Evolutionary conservation across 2,329 filamentous ascomycete species (phyloP).

Genomic region (Fusarium subglutinans): DNA sequence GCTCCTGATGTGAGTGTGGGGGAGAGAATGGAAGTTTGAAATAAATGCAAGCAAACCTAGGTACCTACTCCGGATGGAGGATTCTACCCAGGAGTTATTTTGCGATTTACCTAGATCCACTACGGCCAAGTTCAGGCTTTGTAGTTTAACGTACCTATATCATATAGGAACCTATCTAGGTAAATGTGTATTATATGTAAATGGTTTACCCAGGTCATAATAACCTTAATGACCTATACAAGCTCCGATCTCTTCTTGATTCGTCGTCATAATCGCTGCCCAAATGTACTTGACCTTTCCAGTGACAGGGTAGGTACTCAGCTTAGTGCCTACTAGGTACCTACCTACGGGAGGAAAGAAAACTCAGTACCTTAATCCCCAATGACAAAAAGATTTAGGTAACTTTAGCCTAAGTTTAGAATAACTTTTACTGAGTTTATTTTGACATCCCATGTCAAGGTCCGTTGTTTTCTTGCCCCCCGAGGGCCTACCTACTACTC

Average conservation of each 20-base stretch:
- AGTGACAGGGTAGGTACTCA: too few relatives aligned
- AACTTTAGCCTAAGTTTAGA: too few relatives aligned
- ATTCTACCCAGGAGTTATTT: neutral
- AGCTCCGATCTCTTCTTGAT: neutral
- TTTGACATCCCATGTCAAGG: too few relatives aligned
- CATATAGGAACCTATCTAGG: neutral
- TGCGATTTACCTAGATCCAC: neutral
- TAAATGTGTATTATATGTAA: neutral
- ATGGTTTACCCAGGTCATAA: neutral
- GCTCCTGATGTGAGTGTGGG: neutral
- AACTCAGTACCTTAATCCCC: too few relatives aligned
- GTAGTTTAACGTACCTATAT: neutral
- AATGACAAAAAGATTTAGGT: too few relatives aligned
- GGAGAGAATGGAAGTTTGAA: neutral
- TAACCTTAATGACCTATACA: neutral
- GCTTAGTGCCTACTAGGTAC: too few relatives aligned
- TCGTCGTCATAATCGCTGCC: constrained; percentile 1
- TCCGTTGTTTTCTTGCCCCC: too few relatives aligned
- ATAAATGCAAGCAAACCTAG: neutral
- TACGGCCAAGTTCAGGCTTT: neutral
- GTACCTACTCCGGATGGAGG: neutral
- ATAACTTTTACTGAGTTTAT: too few relatives aligned
- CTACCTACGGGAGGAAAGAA: too few relatives aligned
- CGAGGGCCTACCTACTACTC: neutral
- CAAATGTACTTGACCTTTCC: neutral